Percentiles rank a stretch among this genome's conserved stretches.
phyloP scores from a whole-genome alignment of 257 asterid species.

The Paulownia fortunei region DNA sequence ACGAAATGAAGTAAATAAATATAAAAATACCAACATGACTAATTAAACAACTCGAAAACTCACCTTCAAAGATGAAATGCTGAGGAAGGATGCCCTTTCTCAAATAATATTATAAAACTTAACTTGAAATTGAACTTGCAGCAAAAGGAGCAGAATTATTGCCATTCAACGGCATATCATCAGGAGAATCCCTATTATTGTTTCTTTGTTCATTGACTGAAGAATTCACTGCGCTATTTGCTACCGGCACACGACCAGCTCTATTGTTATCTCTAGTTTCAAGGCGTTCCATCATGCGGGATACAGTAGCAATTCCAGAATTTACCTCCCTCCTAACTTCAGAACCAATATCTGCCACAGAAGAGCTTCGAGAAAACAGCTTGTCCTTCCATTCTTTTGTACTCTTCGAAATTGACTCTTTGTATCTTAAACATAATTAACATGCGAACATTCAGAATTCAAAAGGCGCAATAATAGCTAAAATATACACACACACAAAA shows the following conservation, averaged over 20 bases:
- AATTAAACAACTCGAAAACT: conserved; percentile 36
- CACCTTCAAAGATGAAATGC: conserved; percentile 78
- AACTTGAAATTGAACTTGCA: conserved; percentile 52
- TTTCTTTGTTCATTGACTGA: conserved; percentile 47
- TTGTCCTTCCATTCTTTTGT: conserved; percentile 92
- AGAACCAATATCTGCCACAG: conserved; percentile 78
- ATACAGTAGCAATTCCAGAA: conserved; percentile 82
- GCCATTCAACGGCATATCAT: conserved; percentile 38
- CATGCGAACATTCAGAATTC: conserved; percentile 22
- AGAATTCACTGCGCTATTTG: conserved; percentile 42
- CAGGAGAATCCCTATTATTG: conserved; percentile 39
- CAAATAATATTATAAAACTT: conserved; percentile 34
- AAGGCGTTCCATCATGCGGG: conserved; percentile 92
- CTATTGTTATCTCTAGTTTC: conserved; percentile 62
- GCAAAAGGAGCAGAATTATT: conserved; percentile 52
- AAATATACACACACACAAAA: neutral
- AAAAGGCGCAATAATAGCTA: neutral
- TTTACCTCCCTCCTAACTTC: conserved; percentile 79
- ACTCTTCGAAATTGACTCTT: conserved; percentile 81
- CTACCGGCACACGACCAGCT: conserved; percentile 28
- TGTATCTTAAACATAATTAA: conserved; percentile 57
- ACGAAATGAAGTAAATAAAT: neutral
- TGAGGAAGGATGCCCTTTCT: conserved; percentile 50
- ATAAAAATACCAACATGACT: neutral
- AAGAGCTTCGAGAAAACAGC: conserved; percentile 78